Evolutionary conservation across 768 basidiomycete species (phyloP).

Genomic region (Naganishia friedmannii): DNA sequence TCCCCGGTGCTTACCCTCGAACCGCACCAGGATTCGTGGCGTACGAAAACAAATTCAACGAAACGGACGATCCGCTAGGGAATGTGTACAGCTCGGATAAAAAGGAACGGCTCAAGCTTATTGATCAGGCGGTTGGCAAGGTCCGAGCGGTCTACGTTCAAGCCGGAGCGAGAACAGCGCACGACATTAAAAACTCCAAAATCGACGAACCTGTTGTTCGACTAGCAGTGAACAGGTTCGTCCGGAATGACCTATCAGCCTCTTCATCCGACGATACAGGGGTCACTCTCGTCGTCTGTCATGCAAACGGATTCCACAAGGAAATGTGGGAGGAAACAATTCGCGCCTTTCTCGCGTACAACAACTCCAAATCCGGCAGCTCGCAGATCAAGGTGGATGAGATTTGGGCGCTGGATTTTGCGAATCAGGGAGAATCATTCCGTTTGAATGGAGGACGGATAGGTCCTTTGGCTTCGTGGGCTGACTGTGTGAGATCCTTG

Average conservation of each 20-base stretch:
- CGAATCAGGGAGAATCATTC: slow-evolving; percentile 81
- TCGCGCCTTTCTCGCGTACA: slow-evolving; percentile 42
- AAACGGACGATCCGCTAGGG: slow-evolving; percentile 11
- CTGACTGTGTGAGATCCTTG: slow-evolving; percentile 58
- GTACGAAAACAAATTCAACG: slow-evolving; percentile 8
- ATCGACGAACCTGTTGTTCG: slow-evolving; percentile 55
- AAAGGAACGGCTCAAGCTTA: slow-evolving; percentile 35
- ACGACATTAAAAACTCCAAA: slow-evolving; percentile 39
- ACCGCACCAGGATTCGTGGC: not conserved
- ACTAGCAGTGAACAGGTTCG: slow-evolving; percentile 72
- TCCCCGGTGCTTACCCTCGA: slow-evolving; percentile 40
- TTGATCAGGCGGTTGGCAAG: slow-evolving; percentile 28
- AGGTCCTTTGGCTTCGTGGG: slow-evolving; percentile 49
- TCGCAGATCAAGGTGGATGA: slow-evolving; percentile 59
- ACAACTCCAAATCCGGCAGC: slow-evolving; percentile 23
- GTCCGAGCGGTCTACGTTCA: not conserved
- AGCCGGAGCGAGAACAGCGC: not conserved
- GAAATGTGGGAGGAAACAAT: slow-evolving; percentile 83
- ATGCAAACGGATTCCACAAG: slow-evolving; percentile 85
- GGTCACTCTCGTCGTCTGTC: slow-evolving; percentile 70
- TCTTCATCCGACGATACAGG: slow-evolving; percentile 49
- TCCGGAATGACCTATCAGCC: slow-evolving; percentile 43
- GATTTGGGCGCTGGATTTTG: slow-evolving; percentile 78
- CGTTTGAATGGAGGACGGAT: slow-evolving; percentile 64
- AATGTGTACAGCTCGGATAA: slow-evolving; percentile 26